Evolutionary conservation across 1,284 basidiomycete species (phyloP).

Genomic region (Vanrija humicola): DNA sequence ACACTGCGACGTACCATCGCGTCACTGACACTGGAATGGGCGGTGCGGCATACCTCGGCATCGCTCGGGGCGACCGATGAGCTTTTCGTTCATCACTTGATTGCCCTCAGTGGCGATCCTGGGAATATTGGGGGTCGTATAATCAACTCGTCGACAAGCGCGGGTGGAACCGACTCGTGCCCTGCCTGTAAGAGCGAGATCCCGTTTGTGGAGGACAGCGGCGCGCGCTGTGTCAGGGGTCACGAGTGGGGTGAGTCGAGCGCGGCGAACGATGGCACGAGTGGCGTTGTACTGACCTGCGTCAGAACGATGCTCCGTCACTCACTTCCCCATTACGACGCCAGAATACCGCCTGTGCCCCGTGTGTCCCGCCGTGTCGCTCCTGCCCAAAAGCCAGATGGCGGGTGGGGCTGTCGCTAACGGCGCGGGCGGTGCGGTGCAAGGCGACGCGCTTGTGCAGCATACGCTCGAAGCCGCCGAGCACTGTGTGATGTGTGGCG

Average conservation of each 20-base stretch:
- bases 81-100: slow-evolving; percentile 5
- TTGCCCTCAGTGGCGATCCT: neutral
- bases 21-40: neutral
- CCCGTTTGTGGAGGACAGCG: neutral
- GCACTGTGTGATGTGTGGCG: slow-evolving; percentile 36
- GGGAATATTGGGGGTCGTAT: neutral
- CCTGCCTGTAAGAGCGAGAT: slow-evolving; percentile 13
- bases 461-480: slow-evolving; percentile 27
- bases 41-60: neutral
- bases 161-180: slow-evolving; percentile 1
- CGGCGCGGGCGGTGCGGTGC: too few relatives aligned
- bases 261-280: neutral
- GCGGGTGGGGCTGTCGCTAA: neutral
- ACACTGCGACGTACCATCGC: neutral
- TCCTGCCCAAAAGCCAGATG: slow-evolving; percentile 18
- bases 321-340: slow-evolving; percentile 33
- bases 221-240: slow-evolving; percentile 22
- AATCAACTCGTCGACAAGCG: too few relatives aligned
- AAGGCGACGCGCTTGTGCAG: slow-evolving; percentile 19
- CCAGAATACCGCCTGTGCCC: slow-evolving; percentile 38
- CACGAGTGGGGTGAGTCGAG: slow-evolving; percentile 40
- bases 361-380: slow-evolving; percentile 36
- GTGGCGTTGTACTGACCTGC: neutral
- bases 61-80: slow-evolving; percentile 4
- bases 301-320: slow-evolving; percentile 34